These are phyloP conservation scores for Trypanosoma avium DNA, from an alignment of 208 protist species.

Conservation along the genomic window DNA sequence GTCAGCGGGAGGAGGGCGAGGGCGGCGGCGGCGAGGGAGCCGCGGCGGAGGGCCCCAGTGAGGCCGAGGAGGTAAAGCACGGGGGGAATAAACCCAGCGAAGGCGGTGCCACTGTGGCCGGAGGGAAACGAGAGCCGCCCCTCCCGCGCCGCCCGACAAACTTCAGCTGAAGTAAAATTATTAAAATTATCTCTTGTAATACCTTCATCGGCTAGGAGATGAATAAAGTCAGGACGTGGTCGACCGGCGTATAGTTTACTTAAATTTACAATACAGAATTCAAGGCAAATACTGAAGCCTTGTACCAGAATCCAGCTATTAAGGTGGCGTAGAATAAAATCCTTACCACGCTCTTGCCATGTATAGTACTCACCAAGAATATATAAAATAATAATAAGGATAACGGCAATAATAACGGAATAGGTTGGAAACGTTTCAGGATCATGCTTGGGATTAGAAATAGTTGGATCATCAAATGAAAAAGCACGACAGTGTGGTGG, in stretches of 20 bases:
- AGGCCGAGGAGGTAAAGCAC: slow-evolving; percentile 38
- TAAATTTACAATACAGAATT: slow-evolving; percentile 51
- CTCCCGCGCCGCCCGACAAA: slow-evolving; percentile 47
- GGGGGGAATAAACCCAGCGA: slow-evolving; percentile 41
- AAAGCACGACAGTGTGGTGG: slow-evolving; percentile 23
- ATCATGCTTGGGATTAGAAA: neutral
- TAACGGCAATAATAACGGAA: slow-evolving; percentile 24
- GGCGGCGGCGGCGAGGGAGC: neutral
- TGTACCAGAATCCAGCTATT: slow-evolving; percentile 29
- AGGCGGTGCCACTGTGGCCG: slow-evolving; percentile 61
- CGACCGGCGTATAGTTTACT: slow-evolving; percentile 56
- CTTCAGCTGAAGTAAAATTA: slow-evolving; percentile 4
- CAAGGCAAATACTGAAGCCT: slow-evolving; percentile 42
- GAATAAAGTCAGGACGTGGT: slow-evolving; percentile 58
- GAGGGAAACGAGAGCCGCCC: slow-evolving; percentile 59
- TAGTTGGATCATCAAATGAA: slow-evolving; percentile 20
- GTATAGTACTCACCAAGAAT: slow-evolving; percentile 29
- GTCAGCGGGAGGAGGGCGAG: slow-evolving; percentile 21
- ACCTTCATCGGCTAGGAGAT: slow-evolving; percentile 11
- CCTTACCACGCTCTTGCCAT: neutral
- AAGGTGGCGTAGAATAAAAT: neutral
- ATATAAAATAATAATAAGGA: slow-evolving; percentile 29
- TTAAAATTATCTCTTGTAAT: slow-evolving; percentile 20
- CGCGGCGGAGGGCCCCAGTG: slow-evolving; percentile 1
- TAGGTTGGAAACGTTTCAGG: slow-evolving; percentile 19